Percentiles rank a stretch among this genome's conserved stretches.
Conservation (phyloP, 2,329 filamentous ascomycete genomes). For the Fusarium sp. region DNA sequence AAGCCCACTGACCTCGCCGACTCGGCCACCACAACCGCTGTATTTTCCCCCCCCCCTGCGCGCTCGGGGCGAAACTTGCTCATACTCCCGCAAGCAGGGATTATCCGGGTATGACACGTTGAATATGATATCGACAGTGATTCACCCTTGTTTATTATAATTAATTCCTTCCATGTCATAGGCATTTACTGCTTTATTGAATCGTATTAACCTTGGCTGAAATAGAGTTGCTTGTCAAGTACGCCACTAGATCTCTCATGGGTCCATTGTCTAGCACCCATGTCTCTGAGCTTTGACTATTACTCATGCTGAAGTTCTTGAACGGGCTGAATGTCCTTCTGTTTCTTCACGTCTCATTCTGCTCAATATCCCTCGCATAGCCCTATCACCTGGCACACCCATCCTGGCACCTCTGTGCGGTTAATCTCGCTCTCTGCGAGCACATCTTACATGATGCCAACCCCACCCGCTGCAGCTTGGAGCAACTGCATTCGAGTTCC, state of each 20-base stretch:
- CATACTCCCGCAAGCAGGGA: slow-evolving; percentile 45
- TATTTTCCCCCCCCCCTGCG: neutral
- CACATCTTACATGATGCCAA: neutral
- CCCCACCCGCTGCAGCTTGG: neutral
- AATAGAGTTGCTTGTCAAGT: neutral
- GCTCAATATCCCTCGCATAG: neutral
- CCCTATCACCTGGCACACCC: neutral
- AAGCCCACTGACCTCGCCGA: neutral
- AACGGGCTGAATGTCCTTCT: neutral
- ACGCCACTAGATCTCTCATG: neutral
- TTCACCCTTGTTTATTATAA: neutral
- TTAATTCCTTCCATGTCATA: neutral
- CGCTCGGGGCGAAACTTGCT: slow-evolving; percentile 46
- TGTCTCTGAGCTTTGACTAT: neutral
- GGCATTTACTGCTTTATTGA: neutral
- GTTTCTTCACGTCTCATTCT: neutral
- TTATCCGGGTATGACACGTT: neutral
- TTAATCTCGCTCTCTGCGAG: neutral
- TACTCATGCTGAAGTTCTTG: neutral
- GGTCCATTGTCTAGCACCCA: no score
- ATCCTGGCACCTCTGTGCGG: neutral
- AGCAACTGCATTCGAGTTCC: neutral
- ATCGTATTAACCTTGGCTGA: neutral
- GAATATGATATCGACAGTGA: neutral
- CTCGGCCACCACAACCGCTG: neutral